Evolutionary conservation across 1,284 basidiomycete genomes (phyloP), one percentile per base, ranked within the genome.

Genomic region (Malassezia obtusa): DNA sequence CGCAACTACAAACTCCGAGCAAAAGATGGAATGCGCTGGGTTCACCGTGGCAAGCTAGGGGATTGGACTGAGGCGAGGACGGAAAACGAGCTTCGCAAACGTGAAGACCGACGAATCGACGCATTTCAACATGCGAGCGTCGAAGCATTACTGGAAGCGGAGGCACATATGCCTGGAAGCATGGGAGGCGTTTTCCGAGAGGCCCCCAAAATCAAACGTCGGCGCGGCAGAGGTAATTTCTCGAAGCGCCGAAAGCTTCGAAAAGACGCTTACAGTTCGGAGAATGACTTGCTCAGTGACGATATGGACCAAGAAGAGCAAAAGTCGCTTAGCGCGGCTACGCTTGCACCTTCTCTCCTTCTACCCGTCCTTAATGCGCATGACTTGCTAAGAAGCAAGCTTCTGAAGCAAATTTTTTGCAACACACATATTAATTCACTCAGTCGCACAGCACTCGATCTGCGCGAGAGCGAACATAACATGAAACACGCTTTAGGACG

Each of bases 371-470:
- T 67, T 37, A 68, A 63, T 7, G 59, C 71, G 15, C 58, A 64
- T 4, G 62, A 58, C 35, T 43, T 73, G 35, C 57, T 73, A 35
- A 59, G 64, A n/a, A 67, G 64, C 47, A 64, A 66, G 32, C 66
- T 68, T 22, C 61, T 73, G 25, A 62, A 62, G 17, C 71, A 72
- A 46, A 72, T 63, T 5, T 73, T 73, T 54, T 58, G 63, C 30
- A 72, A 73, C 43, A 67, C 69, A 22, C 71, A 73, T 59, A 65
- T 73, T 33, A 62, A 60, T 3, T 67, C 70, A 1, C 53, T 73
- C 3, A 63, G 62, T 50, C 67, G 68, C 53, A 72, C 71, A 22
- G 70, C 71, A 6, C 55, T 72, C n/a, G 70, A 73, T 37, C 51
- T 73, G 33, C 55, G 64, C 31, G 71, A 72, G 45, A 71, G 68